These are phyloP conservation scores for Francoa sonchifolia DNA, from an alignment of 441 rosid species.

Conservation along the genomic window DNA sequence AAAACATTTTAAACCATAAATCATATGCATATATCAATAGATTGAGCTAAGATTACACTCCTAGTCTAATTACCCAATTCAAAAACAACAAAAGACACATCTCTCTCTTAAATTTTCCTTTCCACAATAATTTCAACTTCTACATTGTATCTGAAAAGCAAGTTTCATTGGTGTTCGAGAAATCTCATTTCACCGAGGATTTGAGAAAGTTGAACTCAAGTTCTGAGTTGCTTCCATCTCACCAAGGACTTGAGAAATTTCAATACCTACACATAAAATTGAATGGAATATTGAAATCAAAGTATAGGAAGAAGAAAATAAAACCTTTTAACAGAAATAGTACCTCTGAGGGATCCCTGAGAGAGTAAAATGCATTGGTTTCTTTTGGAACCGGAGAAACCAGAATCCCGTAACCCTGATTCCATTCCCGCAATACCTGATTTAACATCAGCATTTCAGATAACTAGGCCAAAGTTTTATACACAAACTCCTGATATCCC, in stretches of 20 bases:
- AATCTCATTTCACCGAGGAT: too few species aligned
- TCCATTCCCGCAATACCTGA: conserved; percentile 51
- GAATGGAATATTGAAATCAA: background rate
- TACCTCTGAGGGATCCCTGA: conserved; percentile 68
- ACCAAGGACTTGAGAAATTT: conserved; percentile 56
- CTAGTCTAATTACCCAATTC: too few species aligned
- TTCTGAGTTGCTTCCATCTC: conserved; percentile 68
- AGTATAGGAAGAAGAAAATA: background rate
- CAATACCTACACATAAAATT: conserved; percentile 38
- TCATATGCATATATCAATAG: too few species aligned
- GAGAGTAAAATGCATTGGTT: conserved; percentile 61
- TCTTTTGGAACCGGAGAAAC: conserved; percentile 75
- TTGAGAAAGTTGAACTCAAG: too few species aligned
- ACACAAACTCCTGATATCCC: background rate
- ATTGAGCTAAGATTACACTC: too few species aligned
- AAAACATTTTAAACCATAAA: too few species aligned
- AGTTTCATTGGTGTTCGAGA: too few species aligned
- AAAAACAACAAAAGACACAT: too few species aligned
- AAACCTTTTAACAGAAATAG: too few species aligned
- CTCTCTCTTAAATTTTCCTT: too few species aligned
- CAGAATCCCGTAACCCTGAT: conserved; percentile 60
- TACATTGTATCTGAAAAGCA: too few species aligned
- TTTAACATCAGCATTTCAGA: background rate
- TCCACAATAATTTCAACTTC: too few species aligned
- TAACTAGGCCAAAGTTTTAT: background rate